phyloP scores from a whole-genome alignment of 2,329 filamentous ascomycete genomes.

The Dactylonectria macrodidyma region DNA sequence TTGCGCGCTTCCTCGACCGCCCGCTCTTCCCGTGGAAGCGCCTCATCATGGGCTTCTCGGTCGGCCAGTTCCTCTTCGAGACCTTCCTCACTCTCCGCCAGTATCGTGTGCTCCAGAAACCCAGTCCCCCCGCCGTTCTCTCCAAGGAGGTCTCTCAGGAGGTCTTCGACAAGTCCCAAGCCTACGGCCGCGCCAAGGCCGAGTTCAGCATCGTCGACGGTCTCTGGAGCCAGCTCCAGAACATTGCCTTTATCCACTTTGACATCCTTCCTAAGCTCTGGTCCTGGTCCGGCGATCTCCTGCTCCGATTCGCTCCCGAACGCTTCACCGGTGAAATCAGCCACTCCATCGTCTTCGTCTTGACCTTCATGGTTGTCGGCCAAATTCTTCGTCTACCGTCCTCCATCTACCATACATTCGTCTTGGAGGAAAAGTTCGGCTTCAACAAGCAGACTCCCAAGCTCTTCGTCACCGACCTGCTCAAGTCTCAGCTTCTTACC shows the following conservation, averaged over 20 bases:
- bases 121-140: constrained; percentile 86
- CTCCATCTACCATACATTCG: constrained; percentile 93
- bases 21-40: constrained; percentile 98
- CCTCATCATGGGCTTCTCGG: constrained; percentile 93
- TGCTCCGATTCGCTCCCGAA: constrained; percentile 81
- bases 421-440: constrained; percentile 95
- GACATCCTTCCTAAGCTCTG: constrained; percentile 94
- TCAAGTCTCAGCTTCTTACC: constrained; percentile 90
- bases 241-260: constrained; percentile 89
- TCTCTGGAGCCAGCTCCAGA: constrained; percentile 90
- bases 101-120: constrained; percentile 87
- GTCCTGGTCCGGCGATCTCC: constrained; percentile 82
- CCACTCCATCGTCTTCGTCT: constrained; percentile 93
- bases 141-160: constrained; percentile 89
- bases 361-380: constrained; percentile 87
- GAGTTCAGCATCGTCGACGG: constrained; percentile 87
- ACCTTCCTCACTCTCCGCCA: constrained; percentile 91
- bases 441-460: constrained; percentile 98
- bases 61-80: constrained; percentile 93
- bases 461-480: constrained; percentile 89
- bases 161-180: constrained; percentile 95
- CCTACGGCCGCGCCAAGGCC: constrained; percentile 95
- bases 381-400: constrained; percentile 85
- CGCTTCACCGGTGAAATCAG: constrained; percentile 93
- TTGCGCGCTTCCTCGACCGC: constrained; percentile 89